Percentiles rank a stretch among this genome's conserved stretches.
phyloP scores from a whole-genome alignment of 2,329 filamentous ascomycete species.

The Neonectria punicea region DNA sequence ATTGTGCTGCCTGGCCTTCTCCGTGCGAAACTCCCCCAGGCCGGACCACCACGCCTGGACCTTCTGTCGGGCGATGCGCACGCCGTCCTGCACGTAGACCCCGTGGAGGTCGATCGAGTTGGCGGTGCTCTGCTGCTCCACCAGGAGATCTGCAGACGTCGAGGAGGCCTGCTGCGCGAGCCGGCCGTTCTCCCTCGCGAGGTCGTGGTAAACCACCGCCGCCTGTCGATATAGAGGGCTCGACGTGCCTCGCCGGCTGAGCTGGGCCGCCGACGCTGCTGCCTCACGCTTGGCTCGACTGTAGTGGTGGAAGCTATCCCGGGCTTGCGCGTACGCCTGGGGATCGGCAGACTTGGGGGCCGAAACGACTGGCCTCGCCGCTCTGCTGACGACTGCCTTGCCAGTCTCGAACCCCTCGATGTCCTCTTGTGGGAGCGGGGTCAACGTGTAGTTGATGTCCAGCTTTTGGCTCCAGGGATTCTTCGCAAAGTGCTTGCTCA shows the following conservation, averaged over 20 bases:
- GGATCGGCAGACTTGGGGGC: constrained; percentile 16
- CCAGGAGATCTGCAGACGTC: constrained; percentile 76
- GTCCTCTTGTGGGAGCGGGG: constrained; percentile 49
- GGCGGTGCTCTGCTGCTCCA: constrained; percentile 71
- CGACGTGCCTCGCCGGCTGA: constrained; percentile 66
- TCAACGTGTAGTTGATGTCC: constrained; percentile 51
- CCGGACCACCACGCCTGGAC: constrained; percentile 81
- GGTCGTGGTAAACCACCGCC: constrained; percentile 78
- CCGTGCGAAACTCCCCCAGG: constrained; percentile 72
- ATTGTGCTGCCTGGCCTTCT: constrained; percentile 58
- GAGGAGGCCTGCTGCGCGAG: constrained; percentile 68
- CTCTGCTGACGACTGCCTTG: constrained; percentile 24
- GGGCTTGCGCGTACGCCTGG: constrained; percentile 42
- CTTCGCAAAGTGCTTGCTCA: constrained; percentile 56
- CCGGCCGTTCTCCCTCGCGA: constrained; percentile 72
- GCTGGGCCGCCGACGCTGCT: constrained; percentile 51
- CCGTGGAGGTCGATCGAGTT: constrained; percentile 82
- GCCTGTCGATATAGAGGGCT: constrained; percentile 79
- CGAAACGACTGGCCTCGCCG: constrained; percentile 6
- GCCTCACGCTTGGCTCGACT: constrained; percentile 48
- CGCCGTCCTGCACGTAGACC: constrained; percentile 81
- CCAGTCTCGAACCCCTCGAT: constrained; percentile 43
- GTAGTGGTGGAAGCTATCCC: constrained; percentile 42
- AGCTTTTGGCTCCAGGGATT: constrained; percentile 50
- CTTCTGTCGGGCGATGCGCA: constrained; percentile 76